Percentiles rank a stretch among this genome's conserved stretches.
phyloP scores from a whole-genome alignment of 768 basidiomycete species.

The Suillus weaverae region DNA sequence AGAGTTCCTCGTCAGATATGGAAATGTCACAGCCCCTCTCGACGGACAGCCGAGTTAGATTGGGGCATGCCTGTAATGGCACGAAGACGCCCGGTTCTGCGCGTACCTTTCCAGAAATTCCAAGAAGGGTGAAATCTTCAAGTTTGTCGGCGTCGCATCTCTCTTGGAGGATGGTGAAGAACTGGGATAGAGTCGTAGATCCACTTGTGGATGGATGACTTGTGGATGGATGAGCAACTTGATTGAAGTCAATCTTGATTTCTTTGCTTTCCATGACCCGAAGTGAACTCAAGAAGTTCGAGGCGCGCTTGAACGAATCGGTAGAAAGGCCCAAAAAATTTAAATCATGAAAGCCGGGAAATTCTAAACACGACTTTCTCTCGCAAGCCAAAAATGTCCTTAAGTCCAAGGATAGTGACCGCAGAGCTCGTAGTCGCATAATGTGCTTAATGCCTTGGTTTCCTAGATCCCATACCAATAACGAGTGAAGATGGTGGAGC shows the following conservation, averaged over 20 bases:
- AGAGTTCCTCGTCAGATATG: constrained; percentile 19
- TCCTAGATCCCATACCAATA: not conserved
- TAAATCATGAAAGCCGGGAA: not conserved
- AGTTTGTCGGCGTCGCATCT: not conserved
- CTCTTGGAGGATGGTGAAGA: not conserved
- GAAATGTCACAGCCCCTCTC: constrained; percentile 21
- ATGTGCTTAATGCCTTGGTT: not conserved
- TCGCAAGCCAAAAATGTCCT: not conserved
- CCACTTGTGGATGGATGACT: not conserved
- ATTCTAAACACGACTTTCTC: not conserved
- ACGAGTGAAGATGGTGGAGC: not conserved
- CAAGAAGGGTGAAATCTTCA: not conserved
- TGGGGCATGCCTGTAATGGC: not conserved
- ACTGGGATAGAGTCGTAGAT: not conserved
- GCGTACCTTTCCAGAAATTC: not conserved
- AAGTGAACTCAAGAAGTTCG: not conserved
- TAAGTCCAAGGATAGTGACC: not conserved
- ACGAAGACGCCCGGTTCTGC: not conserved
- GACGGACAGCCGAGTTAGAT: constrained; percentile 4
- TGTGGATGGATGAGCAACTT: not conserved
- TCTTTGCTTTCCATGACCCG: not conserved
- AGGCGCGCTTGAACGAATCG: not conserved
- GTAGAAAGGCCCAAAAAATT: not conserved
- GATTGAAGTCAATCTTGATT: not conserved
- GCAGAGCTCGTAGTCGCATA: not conserved